These are phyloP conservation scores for Cutaneotrichosporon cyanovorans DNA, from an alignment of 1,284 basidiomycete species.

Conservation along the genomic window DNA sequence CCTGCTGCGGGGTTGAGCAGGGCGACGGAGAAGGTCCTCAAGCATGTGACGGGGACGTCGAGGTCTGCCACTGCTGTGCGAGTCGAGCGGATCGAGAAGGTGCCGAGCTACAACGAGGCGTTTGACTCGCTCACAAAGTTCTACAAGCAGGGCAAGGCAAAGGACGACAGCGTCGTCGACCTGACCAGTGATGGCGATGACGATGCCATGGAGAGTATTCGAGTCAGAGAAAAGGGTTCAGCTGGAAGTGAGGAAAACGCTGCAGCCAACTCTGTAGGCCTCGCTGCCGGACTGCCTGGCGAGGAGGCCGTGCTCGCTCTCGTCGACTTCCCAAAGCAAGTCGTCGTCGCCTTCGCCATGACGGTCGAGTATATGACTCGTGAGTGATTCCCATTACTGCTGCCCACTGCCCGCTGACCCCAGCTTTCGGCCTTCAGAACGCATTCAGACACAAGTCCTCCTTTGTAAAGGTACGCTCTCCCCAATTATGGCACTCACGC, in stretches of 20 bases:
- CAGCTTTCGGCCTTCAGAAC: constrained; percentile 65
- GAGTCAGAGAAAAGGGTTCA: neutral
- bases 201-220: constrained; percentile 6
- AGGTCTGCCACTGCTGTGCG: constrained; percentile 41
- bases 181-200: constrained; percentile 22
- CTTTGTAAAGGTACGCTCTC: constrained; percentile 52
- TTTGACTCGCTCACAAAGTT: constrained; percentile 65
- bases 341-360: constrained; percentile 62
- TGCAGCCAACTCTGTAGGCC: too few relatives aligned
- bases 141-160: constrained; percentile 48
- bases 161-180: constrained; percentile 18
- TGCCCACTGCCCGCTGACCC: neutral
- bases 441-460: constrained; percentile 65
- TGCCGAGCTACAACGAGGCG: constrained; percentile 61
- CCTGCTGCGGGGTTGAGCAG: constrained; percentile 58
- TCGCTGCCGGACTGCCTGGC: constrained; percentile 13
- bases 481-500: constrained; percentile 1
- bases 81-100: constrained; percentile 58
- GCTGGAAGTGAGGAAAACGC: neutral
- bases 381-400: constrained; percentile 12
- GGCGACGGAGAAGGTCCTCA: constrained; percentile 68
- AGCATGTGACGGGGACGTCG: constrained; percentile 54
- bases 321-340: constrained; percentile 60
- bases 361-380: constrained; percentile 64
- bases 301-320: constrained; percentile 48